Evolutionary conservation across 2,329 filamentous ascomycete genomes (phyloP).

Genomic region (Sporothrix luriei): DNA sequence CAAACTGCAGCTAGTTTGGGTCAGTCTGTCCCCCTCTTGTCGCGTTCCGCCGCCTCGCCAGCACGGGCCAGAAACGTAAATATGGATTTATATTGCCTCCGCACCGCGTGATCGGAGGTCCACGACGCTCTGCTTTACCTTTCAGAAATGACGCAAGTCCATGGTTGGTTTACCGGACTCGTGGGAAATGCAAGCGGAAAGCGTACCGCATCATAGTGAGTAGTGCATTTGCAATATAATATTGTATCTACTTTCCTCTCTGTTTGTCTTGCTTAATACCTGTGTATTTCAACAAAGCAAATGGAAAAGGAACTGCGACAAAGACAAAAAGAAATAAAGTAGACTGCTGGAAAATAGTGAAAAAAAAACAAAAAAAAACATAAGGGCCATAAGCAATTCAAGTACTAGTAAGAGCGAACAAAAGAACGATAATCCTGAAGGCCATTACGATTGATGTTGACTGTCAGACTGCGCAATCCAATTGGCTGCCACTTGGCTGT

Average conservation of each 20-base stretch:
- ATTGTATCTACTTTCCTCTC: too few relatives aligned
- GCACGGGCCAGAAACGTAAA: conserved; percentile 1
- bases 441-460: not conserved
- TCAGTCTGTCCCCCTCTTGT: too few relatives aligned
- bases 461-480: conserved; percentile 2
- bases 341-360: not conserved
- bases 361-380: not conserved
- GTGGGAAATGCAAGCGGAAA: not conserved
- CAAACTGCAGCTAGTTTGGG: too few relatives aligned
- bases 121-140: not conserved
- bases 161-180: not conserved
- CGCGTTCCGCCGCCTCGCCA: not conserved
- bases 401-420: not conserved
- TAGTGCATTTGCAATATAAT: too few relatives aligned
- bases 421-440: not conserved
- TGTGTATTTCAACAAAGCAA: too few relatives aligned
- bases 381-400: not conserved
- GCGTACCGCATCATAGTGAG: too few relatives aligned
- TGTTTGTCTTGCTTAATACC: too few relatives aligned
- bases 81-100: conserved; percentile 13
- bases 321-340: not conserved
- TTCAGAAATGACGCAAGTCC: not conserved
- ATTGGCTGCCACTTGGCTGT: conserved; percentile 26
- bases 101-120: not conserved
- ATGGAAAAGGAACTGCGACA: too few relatives aligned